Percentiles rank a stretch among this genome's conserved stretches.
phyloP scores from a whole-genome alignment of 2,329 filamentous ascomycete genomes.

The Phyllachora maydis region DNA sequence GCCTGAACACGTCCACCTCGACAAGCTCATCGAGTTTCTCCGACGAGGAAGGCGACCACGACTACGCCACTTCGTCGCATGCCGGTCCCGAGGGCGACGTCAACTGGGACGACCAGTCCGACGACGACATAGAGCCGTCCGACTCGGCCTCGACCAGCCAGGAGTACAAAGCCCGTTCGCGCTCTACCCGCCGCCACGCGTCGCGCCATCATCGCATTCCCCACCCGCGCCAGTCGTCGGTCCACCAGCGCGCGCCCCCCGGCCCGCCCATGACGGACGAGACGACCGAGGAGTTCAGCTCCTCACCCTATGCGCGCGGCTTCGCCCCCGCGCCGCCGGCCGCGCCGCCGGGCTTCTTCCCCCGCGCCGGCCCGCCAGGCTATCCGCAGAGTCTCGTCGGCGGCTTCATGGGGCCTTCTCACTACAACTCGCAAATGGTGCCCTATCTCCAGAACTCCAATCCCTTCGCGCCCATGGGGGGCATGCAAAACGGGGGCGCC shows the following conservation, averaged over 20 bases:
- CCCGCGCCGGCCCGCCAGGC: constrained; percentile 10
- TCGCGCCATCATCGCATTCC: constrained; percentile 16
- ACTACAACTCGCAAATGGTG: constrained; percentile 21
- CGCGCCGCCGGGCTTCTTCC: constrained; percentile 10
- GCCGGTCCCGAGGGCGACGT: constrained; percentile 16
- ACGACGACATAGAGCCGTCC: constrained; percentile 31
- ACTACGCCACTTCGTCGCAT: constrained; percentile 12
- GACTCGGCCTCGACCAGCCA: constrained; percentile 33
- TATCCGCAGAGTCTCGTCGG: constrained; percentile 27
- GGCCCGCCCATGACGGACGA: constrained; percentile 39
- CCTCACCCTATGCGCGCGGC: constrained; percentile 15
- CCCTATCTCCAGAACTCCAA: constrained; percentile 20
- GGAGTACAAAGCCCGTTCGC: constrained; percentile 10
- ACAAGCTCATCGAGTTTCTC: constrained; percentile 9
- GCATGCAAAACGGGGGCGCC: constrained; percentile 13
- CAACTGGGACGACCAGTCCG: constrained; percentile 15
- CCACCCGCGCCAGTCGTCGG: constrained; percentile 11
- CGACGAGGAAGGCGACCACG: constrained; percentile 17
- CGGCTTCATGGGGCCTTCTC: constrained; percentile 18
- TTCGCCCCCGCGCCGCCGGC: constrained; percentile 12
- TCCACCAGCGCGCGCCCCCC: constrained; percentile 13
- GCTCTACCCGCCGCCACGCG: constrained; percentile 14
- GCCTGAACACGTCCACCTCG: constrained; percentile 12
- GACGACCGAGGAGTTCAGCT: constrained; percentile 44
- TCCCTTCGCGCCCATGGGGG: constrained; percentile 22